phyloP scores from a whole-genome alignment of 345 rosid genomes.

The Salix caprea region DNA sequence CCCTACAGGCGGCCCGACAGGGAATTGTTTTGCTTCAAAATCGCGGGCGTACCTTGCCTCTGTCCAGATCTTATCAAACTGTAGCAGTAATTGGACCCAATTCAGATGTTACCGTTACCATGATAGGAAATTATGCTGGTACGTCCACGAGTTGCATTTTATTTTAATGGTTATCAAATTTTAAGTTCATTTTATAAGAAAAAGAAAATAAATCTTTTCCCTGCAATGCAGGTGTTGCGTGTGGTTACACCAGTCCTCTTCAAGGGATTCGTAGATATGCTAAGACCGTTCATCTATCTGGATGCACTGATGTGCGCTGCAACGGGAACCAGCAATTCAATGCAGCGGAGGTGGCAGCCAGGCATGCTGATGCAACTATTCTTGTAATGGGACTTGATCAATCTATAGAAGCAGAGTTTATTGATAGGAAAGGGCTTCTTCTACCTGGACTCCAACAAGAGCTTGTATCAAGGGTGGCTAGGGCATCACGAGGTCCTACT shows the following conservation, averaged over 20 bases:
- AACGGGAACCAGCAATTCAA: constrained; percentile 17
- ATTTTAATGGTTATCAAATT: not conserved
- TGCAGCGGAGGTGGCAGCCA: constrained; percentile 20
- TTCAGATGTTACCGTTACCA: constrained; percentile 79
- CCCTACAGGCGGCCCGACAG: constrained; percentile 83
- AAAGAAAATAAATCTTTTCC: not conserved
- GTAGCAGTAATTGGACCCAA: constrained; percentile 93
- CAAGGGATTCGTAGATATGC: constrained; percentile 27
- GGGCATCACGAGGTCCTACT: constrained; percentile 28
- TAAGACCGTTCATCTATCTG: constrained; percentile 17
- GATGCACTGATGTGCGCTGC: constrained; percentile 21
- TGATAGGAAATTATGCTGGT: constrained; percentile 98
- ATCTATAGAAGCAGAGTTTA: constrained; percentile 25
- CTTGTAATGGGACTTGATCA: constrained; percentile 34
- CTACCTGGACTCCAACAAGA: constrained; percentile 32
- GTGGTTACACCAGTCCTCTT: constrained; percentile 26
- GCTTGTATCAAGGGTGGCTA: constrained; percentile 29
- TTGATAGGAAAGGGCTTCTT: constrained; percentile 22
- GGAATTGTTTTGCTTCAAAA: constrained; percentile 81
- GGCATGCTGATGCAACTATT: constrained; percentile 27
- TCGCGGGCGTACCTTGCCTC: constrained; percentile 43
- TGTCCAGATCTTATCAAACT: constrained; percentile 45
- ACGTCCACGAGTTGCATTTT: not conserved
- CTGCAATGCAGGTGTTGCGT: constrained; percentile 17
- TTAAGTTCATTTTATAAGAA: not conserved